These are phyloP conservation scores for Gloeophyllum trabeum DNA, from an alignment of 768 basidiomycete genomes.

Conservation along the genomic window DNA sequence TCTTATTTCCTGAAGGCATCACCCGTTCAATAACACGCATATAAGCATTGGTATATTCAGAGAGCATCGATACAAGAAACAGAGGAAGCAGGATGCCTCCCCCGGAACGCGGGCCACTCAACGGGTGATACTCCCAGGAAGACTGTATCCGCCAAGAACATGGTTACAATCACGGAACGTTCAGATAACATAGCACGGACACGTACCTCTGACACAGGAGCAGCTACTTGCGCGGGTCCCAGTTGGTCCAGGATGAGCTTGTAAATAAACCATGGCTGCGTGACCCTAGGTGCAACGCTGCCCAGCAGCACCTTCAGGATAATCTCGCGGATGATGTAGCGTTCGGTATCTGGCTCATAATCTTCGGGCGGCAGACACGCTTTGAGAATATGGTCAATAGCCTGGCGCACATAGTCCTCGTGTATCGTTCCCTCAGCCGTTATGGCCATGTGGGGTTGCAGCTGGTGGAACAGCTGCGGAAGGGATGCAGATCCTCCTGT, in stretches of 20 bases:
- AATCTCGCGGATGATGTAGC: conserved; percentile 78
- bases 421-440: conserved; percentile 54
- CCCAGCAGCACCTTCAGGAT: conserved; percentile 66
- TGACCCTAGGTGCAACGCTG: conserved; percentile 55
- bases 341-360: conserved; percentile 66
- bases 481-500: conserved; percentile 50
- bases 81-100: too few relatives aligned
- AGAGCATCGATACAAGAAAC: too few relatives aligned
- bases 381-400: conserved; percentile 66
- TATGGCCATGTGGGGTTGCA: conserved; percentile 81
- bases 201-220: conserved; percentile 10
- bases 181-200: neutral
- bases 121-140: too few relatives aligned
- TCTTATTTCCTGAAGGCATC: too few relatives aligned
- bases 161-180: neutral
- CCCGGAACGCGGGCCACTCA: too few relatives aligned
- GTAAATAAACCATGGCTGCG: conserved; percentile 89
- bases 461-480: conserved; percentile 62
- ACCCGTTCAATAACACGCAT: too few relatives aligned
- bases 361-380: conserved; percentile 69
- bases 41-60: too few relatives aligned
- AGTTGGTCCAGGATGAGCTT: conserved; percentile 55
- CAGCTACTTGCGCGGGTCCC: conserved; percentile 27
- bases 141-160: too few relatives aligned
- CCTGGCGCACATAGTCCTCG: conserved; percentile 69